Conservation (phyloP, 805 yeast species). For the Saccharomycopsis sp. region DNA sequence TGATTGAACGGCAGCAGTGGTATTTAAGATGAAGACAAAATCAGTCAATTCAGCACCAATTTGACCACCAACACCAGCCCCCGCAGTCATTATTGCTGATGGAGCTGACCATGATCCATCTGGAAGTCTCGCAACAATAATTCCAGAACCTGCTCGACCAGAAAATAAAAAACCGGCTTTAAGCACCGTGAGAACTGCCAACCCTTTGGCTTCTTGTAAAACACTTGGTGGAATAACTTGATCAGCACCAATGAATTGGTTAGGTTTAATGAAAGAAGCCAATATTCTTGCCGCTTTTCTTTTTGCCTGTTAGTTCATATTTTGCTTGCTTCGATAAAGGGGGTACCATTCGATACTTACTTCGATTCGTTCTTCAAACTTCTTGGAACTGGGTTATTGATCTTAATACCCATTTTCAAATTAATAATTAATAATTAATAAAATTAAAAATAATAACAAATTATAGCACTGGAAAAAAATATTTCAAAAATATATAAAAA, state of each 20-base stretch:
- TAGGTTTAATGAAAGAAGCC: conserved; percentile 87
- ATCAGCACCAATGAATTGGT: conserved; percentile 86
- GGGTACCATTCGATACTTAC: conserved; percentile 39
- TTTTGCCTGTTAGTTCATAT: conserved; percentile 2
- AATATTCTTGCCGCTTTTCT: conserved; percentile 92
- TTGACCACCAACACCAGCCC: conserved; percentile 99
- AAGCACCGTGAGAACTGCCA: conserved; percentile 86
- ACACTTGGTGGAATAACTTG: conserved; percentile 85
- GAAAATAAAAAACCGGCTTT: conserved; percentile 95
- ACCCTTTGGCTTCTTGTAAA: conserved; percentile 83
- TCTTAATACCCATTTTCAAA: conserved; percentile 54
- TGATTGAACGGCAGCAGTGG: conserved; percentile 81
- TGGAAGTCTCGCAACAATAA: conserved; percentile 85
- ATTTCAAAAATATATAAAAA: no score
- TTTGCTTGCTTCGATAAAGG: neutral
- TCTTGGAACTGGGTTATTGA: conserved; percentile 93
- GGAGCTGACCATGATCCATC: conserved; percentile 99
- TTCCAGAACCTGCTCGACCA: conserved; percentile 97
- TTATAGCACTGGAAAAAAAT: no score
- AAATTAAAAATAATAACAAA: no score
- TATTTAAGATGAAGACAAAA: conserved; percentile 87
- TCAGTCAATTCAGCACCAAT: conserved; percentile 95
- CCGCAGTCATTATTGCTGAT: conserved; percentile 89
- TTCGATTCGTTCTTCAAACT: conserved; percentile 78
- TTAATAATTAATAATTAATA: no score